These are phyloP conservation scores for Aspergillus clavatus DNA, from an alignment of 2,329 filamentous ascomycete genomes.

Conservation along the genomic window DNA sequence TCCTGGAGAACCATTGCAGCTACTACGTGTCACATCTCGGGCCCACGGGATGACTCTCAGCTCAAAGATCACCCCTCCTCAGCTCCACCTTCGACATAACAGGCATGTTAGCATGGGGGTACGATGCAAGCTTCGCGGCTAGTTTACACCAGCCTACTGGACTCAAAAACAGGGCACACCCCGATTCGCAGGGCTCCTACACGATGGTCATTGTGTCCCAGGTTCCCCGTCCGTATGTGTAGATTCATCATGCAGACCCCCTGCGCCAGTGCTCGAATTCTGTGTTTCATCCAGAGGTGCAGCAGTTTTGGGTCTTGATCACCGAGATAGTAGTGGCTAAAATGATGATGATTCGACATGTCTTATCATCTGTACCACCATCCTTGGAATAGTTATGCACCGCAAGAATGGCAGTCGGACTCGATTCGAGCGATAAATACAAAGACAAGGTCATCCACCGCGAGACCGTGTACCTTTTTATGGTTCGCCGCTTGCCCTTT, in stretches of 20 bases:
- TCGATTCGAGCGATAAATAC: neutral
- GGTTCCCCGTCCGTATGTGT: neutral
- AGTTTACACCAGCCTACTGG: no score
- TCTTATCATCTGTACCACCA: neutral
- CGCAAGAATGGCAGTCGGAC: neutral
- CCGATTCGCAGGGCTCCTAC: neutral
- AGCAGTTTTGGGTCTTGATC: neutral
- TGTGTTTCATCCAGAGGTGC: no score
- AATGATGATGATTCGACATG: neutral
- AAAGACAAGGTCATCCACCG: no score
- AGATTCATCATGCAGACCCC: neutral
- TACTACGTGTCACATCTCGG: no score
- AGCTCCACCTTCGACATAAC: no score
- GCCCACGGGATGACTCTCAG: no score
- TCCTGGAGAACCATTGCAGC: neutral
- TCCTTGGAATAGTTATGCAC: neutral
- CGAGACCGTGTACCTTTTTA: no score
- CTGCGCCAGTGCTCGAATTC: neutral
- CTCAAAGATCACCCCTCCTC: no score
- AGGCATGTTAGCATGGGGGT: neutral
- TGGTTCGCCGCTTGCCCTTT: no score
- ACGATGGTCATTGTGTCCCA: neutral
- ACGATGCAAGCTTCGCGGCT: neutral
- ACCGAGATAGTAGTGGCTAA: neutral
- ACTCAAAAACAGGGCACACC: no score